Conservation (phyloP, 306 rosid species). For the Vigna trinervia region DNA sequence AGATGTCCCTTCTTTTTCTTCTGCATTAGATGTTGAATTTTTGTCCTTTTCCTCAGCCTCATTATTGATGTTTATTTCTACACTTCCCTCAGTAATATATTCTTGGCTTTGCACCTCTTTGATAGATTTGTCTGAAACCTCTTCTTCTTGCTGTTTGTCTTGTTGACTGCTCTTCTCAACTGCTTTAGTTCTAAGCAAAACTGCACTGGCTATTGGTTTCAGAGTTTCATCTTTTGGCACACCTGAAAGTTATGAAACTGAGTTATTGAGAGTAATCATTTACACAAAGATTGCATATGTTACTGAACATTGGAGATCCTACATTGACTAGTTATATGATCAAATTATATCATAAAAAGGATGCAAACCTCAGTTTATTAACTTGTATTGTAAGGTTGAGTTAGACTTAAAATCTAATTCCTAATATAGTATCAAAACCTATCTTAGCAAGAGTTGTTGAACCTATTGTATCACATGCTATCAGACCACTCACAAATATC, state of each 20-base stretch:
- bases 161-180: not conserved
- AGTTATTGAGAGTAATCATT: not conserved
- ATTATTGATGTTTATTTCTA: not conserved
- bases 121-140: not conserved
- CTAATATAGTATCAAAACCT: too few relatives aligned
- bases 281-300: not conserved
- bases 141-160: not conserved
- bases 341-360: too few relatives aligned
- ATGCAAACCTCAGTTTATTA: too few relatives aligned
- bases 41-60: not conserved
- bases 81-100: not conserved
- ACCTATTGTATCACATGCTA: too few relatives aligned
- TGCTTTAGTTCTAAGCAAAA: not conserved
- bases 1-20: not conserved
- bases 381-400: too few relatives aligned
- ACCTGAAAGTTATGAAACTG: not conserved
- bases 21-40: not conserved
- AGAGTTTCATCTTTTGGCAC: not conserved
- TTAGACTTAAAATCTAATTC: too few relatives aligned
- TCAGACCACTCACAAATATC: too few relatives aligned
- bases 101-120: not conserved
- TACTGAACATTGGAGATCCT: too few relatives aligned
- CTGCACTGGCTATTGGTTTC: not conserved
- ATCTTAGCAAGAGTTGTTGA: too few relatives aligned
- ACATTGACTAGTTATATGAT: too few relatives aligned